Evolutionary conservation across 805 yeast species (phyloP).

Genomic region (Starmerella geochares): DNA sequence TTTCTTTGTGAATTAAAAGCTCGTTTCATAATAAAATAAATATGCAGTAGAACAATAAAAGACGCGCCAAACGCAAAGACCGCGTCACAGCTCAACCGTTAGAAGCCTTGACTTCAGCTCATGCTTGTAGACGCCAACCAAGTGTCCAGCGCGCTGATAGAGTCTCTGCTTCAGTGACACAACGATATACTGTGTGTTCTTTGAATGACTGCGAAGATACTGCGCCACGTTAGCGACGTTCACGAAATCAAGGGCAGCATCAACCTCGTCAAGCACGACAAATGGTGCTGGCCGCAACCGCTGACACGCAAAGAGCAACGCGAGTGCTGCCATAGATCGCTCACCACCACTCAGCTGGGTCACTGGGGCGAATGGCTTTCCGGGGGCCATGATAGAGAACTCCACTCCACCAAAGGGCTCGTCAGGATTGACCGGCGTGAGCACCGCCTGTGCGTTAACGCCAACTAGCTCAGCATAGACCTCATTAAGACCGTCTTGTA

Average conservation of each 20-base stretch:
- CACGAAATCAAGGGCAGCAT: conserved; percentile 87
- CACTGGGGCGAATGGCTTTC: conserved; percentile 87
- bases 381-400: conserved; percentile 93
- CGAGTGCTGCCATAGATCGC: conserved; percentile 91
- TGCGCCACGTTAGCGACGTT: conserved; percentile 82
- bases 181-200: conserved; percentile 72
- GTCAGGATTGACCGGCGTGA: conserved; percentile 77
- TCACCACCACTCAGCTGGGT: conserved; percentile 93
- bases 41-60: too few species aligned
- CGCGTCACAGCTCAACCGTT: conserved; percentile 8
- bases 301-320: conserved; percentile 82
- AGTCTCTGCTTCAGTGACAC: conserved; percentile 80
- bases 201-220: conserved; percentile 50
- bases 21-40: too few species aligned
- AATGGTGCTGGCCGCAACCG: conserved; percentile 89
- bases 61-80: too few species aligned
- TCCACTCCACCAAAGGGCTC: conserved; percentile 84
- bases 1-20: too few species aligned
- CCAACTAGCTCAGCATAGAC: conserved; percentile 81
- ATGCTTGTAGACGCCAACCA: conserved; percentile 87
- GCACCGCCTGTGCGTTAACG: conserved; percentile 60
- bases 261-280: conserved; percentile 93
- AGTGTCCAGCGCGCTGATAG: conserved; percentile 78
- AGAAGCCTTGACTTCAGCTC: conserved; percentile 17
- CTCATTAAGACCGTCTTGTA: conserved; percentile 58